phyloP scores from a whole-genome alignment of 441 rosid genomes.

The Sinapis alba region DNA sequence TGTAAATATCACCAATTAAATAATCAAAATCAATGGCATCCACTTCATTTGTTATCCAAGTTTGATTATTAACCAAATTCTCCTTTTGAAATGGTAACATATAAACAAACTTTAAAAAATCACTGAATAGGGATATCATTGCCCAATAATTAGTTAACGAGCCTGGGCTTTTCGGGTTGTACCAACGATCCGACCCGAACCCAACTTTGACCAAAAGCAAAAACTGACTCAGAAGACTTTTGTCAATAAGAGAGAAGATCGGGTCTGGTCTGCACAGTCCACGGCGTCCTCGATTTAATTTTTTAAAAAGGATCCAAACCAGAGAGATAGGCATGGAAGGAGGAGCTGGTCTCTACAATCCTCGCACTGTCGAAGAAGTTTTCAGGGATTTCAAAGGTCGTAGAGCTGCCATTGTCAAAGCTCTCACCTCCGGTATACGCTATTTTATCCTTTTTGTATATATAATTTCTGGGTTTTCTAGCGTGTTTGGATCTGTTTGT shows the following conservation, averaged over 20 bases:
- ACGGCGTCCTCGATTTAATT: slow-evolving; percentile 7
- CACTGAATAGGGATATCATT: neutral
- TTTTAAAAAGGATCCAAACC: neutral
- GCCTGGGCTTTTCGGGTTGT: neutral
- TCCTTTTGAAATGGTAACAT: too few relatives aligned
- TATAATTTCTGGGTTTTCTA: neutral
- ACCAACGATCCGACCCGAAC: slow-evolving; percentile 1
- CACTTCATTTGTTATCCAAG: too few relatives aligned
- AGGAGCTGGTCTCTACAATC: slow-evolving; percentile 48
- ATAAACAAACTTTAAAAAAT: too few relatives aligned
- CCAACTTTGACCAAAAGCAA: neutral
- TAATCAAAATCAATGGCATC: too few relatives aligned
- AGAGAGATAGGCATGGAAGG: slow-evolving; percentile 40
- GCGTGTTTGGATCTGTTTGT: neutral
- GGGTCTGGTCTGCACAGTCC: slow-evolving; percentile 27
- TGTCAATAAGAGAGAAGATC: slow-evolving; percentile 8
- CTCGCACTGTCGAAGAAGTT: slow-evolving; percentile 75
- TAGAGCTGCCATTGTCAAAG: slow-evolving; percentile 65
- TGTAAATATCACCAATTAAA: too few relatives aligned
- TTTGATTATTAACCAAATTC: too few relatives aligned
- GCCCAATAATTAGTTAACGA: neutral
- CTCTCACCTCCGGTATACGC: slow-evolving; percentile 58
- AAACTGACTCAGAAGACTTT: neutral
- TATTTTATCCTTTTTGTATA: neutral
- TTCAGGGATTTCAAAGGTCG: slow-evolving; percentile 77